Evolutionary conservation across 495 filamentous ascomycete genomes (phyloP).

Genomic region (Talaromyces liani): DNA sequence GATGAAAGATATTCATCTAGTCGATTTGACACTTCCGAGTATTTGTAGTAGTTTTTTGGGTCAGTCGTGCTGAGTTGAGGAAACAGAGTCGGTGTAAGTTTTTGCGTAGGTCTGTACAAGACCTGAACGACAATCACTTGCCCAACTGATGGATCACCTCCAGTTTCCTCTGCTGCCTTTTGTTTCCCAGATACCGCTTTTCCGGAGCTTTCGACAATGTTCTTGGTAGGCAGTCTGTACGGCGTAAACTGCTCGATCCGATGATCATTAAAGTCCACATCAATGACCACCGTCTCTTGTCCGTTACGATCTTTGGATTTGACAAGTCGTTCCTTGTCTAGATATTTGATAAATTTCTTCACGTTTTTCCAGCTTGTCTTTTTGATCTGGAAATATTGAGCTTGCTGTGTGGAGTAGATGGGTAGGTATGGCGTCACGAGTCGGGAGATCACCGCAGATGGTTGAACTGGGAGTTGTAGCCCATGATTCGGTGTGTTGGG

Average conservation of each 20-base stretch:
- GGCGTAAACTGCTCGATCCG: conserved; percentile 51
- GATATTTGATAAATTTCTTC: conserved; percentile 64
- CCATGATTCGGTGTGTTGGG: conserved; percentile 40
- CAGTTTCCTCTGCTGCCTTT: conserved; percentile 34
- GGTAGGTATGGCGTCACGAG: conserved; percentile 64
- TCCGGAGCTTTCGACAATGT: conserved; percentile 24
- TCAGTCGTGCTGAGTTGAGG: conserved; percentile 32
- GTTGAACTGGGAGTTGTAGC: conserved; percentile 54
- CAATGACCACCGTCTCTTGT: conserved; percentile 56
- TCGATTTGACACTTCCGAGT: conserved; percentile 32
- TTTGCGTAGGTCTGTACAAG: conserved; percentile 48
- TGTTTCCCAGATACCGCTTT: conserved; percentile 24
- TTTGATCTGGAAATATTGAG: conserved; percentile 59
- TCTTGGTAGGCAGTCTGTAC: conserved; percentile 50
- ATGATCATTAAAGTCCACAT: conserved; percentile 57
- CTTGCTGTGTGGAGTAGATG: conserved; percentile 44
- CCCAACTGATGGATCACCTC: conserved; percentile 43
- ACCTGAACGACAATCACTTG: conserved; percentile 49
- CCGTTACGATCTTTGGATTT: conserved; percentile 62
- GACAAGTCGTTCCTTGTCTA: conserved; percentile 57
- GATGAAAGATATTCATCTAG: conserved; percentile 38
- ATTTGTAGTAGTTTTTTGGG: conserved; percentile 46
- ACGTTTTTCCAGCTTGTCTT: conserved; percentile 71
- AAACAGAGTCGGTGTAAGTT: conserved; percentile 49
- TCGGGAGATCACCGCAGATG: conserved; percentile 58